These are phyloP conservation scores for Cyberlindnera mrakii DNA, from an alignment of 805 yeast genomes.

Conservation along the genomic window DNA sequence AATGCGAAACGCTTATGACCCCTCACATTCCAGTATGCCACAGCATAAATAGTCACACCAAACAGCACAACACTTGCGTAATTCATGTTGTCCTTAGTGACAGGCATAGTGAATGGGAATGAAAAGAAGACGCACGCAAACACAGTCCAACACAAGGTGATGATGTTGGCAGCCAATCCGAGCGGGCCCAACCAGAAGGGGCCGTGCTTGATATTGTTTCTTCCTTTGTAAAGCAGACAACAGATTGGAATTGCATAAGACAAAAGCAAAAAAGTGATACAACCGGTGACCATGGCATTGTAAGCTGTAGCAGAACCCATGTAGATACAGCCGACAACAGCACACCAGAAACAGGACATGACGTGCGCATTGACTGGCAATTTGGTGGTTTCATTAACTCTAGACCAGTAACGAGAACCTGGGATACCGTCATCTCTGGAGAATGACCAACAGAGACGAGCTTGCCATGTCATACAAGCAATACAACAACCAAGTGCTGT, in stretches of 20 bases:
- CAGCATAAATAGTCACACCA: conserved; percentile 37
- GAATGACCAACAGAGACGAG: conserved; percentile 63
- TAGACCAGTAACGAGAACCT: conserved; percentile 43
- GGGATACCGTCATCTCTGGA: conserved; percentile 61
- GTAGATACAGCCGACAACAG: conserved; percentile 53
- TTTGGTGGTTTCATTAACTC: conserved; percentile 39
- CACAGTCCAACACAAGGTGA: conserved; percentile 49
- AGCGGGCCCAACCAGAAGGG: conserved; percentile 61
- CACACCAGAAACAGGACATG: conserved; percentile 46
- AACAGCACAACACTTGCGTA: conserved; percentile 54
- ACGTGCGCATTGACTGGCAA: conserved; percentile 58
- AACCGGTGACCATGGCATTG: conserved; percentile 56
- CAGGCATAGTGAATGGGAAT: conserved; percentile 63
- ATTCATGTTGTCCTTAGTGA: conserved; percentile 55
- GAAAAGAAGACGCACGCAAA: conserved; percentile 58
- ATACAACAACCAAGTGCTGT: conserved; percentile 56
- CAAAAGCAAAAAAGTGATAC: conserved; percentile 51
- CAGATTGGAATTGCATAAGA: conserved; percentile 53
- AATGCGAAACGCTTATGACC: conserved; percentile 29
- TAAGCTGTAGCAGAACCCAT: conserved; percentile 65
- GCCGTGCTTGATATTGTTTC: conserved; percentile 50
- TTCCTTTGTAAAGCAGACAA: conserved; percentile 42
- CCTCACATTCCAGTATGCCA: conserved; percentile 47
- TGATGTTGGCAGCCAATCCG: conserved; percentile 45
- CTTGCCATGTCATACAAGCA: conserved; percentile 63